Evolutionary conservation across 495 filamentous ascomycete species (phyloP).

Genomic region (Penicillium diatomitis): DNA sequence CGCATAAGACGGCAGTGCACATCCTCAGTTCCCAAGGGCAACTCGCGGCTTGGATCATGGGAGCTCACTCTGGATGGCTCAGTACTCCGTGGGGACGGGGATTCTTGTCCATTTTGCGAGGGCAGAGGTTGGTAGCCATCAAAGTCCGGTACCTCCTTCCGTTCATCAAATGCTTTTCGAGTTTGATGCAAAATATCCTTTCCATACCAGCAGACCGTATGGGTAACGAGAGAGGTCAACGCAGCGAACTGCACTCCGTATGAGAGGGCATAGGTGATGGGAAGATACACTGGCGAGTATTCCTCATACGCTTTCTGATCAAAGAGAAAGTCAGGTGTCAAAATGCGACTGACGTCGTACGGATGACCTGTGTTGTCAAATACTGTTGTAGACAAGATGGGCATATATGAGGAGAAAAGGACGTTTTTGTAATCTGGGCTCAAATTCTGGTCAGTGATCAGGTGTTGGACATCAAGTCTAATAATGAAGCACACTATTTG

Average conservation of each 20-base stretch:
- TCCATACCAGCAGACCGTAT: conserved; percentile 19
- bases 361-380: conserved; percentile 74
- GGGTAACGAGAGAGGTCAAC: conserved; percentile 46
- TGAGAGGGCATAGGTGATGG: conserved; percentile 73
- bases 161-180: conserved; percentile 19
- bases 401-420: conserved; percentile 73
- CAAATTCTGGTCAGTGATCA: neutral
- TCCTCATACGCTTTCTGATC: conserved; percentile 63
- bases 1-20: conserved; percentile 52
- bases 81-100: conserved; percentile 2
- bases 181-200: conserved; percentile 24
- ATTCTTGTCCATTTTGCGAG: neutral
- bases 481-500: neutral
- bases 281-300: conserved; percentile 74
- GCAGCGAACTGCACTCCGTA: conserved; percentile 80
- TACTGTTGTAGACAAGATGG: conserved; percentile 58
- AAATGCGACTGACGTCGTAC: conserved; percentile 69
- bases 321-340: conserved; percentile 66
- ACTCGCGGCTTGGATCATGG: conserved; percentile 10
- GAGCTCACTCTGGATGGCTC: conserved; percentile 8
- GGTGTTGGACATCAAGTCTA: neutral
- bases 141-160: conserved; percentile 10
- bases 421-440: conserved; percentile 58
- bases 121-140: conserved; percentile 17
- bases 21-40: conserved; percentile 35